Evolutionary conservation across 2,329 filamentous ascomycete species (phyloP).

Genomic region (Colletotrichum godetiae): DNA sequence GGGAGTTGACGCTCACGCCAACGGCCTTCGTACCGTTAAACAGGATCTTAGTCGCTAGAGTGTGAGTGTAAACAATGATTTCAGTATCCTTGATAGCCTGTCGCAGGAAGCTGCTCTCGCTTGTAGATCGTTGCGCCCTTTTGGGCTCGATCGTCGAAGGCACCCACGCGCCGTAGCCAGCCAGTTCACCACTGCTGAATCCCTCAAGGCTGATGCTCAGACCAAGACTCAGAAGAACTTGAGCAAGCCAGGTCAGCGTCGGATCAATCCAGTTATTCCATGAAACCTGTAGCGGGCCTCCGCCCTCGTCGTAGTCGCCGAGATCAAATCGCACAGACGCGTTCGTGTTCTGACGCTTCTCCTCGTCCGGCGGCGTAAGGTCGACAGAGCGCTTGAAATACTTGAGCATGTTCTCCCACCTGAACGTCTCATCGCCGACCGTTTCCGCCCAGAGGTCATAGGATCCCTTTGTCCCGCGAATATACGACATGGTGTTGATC

Average conservation of each 20-base stretch:
- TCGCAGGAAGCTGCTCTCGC: slow-evolving; percentile 49
- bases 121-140: slow-evolving; percentile 45
- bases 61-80: slow-evolving; percentile 53
- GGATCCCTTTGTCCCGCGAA: slow-evolving; percentile 39
- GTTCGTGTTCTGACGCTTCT: slow-evolving; percentile 36
- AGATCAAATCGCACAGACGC: slow-evolving; percentile 42
- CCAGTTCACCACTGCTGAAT: slow-evolving; percentile 54
- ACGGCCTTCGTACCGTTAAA: slow-evolving; percentile 56
- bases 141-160: slow-evolving; percentile 43
- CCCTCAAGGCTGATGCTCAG: slow-evolving; percentile 45
- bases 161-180: slow-evolving; percentile 46
- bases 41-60: slow-evolving; percentile 56
- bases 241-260: slow-evolving; percentile 38
- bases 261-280: slow-evolving; percentile 41
- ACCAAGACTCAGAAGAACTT: slow-evolving; percentile 53
- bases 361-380: slow-evolving; percentile 44
- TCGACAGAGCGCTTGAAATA: slow-evolving; percentile 45
- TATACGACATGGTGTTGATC: slow-evolving; percentile 44
- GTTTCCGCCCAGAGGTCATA: slow-evolving; percentile 45
- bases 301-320: slow-evolving; percentile 39
- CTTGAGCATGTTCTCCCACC: slow-evolving; percentile 44
- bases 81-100: slow-evolving; percentile 41
- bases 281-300: slow-evolving; percentile 42
- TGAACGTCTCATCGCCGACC: slow-evolving; percentile 45
- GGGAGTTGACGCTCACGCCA: slow-evolving; percentile 49